Conservation (phyloP, 768 basidiomycete genomes). For the Trametes cubensis region DNA sequence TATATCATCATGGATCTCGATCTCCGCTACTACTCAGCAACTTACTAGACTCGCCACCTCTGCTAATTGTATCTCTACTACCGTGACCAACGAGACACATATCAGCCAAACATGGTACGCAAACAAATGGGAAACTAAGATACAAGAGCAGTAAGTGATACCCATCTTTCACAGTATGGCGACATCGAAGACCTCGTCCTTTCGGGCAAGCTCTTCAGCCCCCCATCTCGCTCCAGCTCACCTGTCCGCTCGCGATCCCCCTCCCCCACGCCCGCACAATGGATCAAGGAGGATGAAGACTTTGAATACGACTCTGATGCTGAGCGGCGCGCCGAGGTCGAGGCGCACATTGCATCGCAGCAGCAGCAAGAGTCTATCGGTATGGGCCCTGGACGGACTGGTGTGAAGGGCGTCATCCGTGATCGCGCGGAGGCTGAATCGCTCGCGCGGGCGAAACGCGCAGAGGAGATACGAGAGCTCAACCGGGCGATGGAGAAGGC, state of each 20-base stretch:
- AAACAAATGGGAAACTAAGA: background rate
- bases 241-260: constrained; percentile 67
- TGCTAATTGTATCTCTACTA: background rate
- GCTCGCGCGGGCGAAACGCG: constrained; percentile 54
- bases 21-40: background rate
- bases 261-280: constrained; percentile 47
- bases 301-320: constrained; percentile 49
- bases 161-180: constrained; percentile 22
- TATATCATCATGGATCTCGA: background rate
- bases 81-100: background rate
- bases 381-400: constrained; percentile 84
- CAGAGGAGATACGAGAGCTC: constrained; percentile 54
- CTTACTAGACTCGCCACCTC: background rate
- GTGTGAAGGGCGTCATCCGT: constrained; percentile 87
- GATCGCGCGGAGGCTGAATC: constrained; percentile 72
- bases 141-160: background rate
- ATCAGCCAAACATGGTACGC: constrained; percentile 8
- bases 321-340: constrained; percentile 35
- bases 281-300: constrained; percentile 55
- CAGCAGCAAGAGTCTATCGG: constrained; percentile 64
- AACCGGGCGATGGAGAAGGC: constrained; percentile 64
- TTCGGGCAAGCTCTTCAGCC: constrained; percentile 75
- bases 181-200: constrained; percentile 75
- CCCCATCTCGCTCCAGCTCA: constrained; percentile 55
- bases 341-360: constrained; percentile 26